Base-by-base conservation (phyloP, 179 eudicot genomes). In the Vitellaria paradoxa region DNA sequence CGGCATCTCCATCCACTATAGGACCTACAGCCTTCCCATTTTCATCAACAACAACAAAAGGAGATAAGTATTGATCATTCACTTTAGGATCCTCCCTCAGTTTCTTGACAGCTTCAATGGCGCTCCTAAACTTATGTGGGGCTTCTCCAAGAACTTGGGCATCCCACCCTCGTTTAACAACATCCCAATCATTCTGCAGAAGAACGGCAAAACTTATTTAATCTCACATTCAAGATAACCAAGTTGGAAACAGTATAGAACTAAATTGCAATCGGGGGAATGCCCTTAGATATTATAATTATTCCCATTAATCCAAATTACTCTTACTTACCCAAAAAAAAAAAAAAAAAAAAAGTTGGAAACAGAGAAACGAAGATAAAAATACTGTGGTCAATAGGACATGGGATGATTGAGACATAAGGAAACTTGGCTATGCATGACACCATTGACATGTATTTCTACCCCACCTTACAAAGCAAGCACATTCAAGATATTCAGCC, bases 81-180 rank as follows among this genome's bases (percentile, higher is more conserved):
- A 89, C 86, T 12, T 86, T 84, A 3, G 95, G 92, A 2, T 50
- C 83, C 78, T 80, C 91, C 84, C 99, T 87, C 83, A 95, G 75
- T 72, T 68, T 95, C 87, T 95, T 95, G 74, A 95, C 87, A 64
- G 97, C 99, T 77, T 95, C 97, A 70, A 93, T 60, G 47, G 93
- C 88, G 80, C 59, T 84, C 72, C 70, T 93, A 69, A 93, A 95
- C 78, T 95, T 89, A 87, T 95, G 82, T 42, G 95, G 99, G 68
- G 99, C 95, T 90, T 95, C 97, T 59, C 99, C 99, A 73, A 95
- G 97, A 76, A 95, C 97, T 81, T 95, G 99, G 26, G 99, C 97
- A 79, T 95, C 97, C 99, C 99, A 95, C 61, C 99, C 99, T 57
- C 99, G 89, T 81, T 95, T 95, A 53, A 95, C 95, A 78, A 95